Evolutionary conservation across 1,139 yeast species (phyloP).

Genomic region (Geotrichum reessii): DNA sequence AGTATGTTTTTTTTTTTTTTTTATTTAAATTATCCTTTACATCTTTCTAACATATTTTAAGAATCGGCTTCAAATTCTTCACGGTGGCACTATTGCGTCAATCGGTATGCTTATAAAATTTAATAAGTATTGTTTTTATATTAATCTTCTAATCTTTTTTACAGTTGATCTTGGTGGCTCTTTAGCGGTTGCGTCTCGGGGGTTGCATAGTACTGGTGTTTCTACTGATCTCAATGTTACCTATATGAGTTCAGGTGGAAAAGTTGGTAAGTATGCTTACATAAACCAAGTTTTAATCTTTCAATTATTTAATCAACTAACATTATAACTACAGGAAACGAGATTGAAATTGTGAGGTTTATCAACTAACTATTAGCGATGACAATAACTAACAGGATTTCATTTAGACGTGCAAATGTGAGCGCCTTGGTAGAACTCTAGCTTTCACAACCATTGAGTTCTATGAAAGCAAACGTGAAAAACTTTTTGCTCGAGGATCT

Average conservation of each 20-base stretch:
- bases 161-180: conserved; percentile 44
- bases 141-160: conserved; percentile 12
- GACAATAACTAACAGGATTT: not conserved
- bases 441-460: conserved; percentile 41
- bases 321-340: conserved; percentile 20
- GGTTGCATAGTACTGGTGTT: conserved; percentile 42
- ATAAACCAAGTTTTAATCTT: conserved; percentile 4
- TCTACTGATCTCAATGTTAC: conserved; percentile 42
- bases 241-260: conserved; percentile 40
- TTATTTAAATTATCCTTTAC: not conserved
- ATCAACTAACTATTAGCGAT: too few relatives aligned
- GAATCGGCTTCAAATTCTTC: conserved; percentile 40
- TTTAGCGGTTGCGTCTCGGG: conserved; percentile 40
- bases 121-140: not conserved
- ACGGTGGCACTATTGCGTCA: conserved; percentile 41
- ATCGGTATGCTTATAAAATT: conserved; percentile 21
- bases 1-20: conserved; percentile 27
- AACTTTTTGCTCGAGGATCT: conserved; percentile 40
- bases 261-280: conserved; percentile 29
- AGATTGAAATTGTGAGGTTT: conserved; percentile 24
- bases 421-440: conserved; percentile 39
- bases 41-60: conserved; percentile 14
- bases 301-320: conserved; percentile 1
- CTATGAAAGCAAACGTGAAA: conserved; percentile 26
- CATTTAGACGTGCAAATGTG: conserved; percentile 32